phyloP scores from a whole-genome alignment of 768 basidiomycete species.

The Psilocybe subaeruginosa region DNA sequence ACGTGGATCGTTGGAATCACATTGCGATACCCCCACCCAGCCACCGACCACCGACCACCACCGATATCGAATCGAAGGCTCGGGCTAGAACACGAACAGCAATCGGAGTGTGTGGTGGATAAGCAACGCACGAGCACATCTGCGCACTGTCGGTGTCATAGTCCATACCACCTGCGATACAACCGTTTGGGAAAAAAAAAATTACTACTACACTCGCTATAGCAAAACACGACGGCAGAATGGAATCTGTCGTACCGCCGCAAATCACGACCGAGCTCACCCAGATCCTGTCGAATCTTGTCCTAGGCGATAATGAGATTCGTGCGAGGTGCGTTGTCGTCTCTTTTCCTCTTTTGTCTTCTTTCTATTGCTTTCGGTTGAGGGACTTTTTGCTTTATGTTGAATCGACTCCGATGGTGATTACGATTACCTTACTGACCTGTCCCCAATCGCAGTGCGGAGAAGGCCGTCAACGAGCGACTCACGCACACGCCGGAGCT shows the following conservation, averaged over 20 bases:
- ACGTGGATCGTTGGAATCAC: no score
- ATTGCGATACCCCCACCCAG: no score
- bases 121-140: no score
- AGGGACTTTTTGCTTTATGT: background rate
- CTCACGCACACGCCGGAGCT: constrained; percentile 78
- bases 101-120: no score
- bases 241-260: constrained; percentile 59
- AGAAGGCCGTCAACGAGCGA: constrained; percentile 81
- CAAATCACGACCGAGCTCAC: constrained; percentile 79
- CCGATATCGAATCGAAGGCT: no score
- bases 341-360: background rate
- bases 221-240: constrained; percentile 13
- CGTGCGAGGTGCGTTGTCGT: constrained; percentile 57
- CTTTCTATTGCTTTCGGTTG: background rate
- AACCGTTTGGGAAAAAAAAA: no score
- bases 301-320: constrained; percentile 83
- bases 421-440: background rate
- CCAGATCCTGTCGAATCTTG: constrained; percentile 84
- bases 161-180: no score
- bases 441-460: constrained; percentile 50
- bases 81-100: no score
- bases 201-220: no score
- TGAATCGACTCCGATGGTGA: no score
- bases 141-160: no score
- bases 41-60: no score